Evolutionary conservation across 768 basidiomycete genomes (phyloP).

Genomic region (Boletus rubropictus): DNA sequence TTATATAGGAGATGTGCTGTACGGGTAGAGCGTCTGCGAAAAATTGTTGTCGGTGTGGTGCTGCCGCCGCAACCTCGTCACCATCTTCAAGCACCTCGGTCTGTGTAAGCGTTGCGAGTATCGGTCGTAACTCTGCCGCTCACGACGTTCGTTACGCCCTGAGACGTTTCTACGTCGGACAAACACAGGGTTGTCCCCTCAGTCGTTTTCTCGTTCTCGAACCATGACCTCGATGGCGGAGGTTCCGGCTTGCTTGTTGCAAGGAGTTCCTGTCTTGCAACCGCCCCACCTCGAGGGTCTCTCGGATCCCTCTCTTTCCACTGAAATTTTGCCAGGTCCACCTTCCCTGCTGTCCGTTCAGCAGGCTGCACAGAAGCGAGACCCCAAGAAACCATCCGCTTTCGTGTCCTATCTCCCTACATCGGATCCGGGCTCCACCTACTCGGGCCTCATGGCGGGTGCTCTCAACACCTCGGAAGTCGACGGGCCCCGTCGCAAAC

Average conservation of each 20-base stretch:
- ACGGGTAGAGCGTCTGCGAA: constrained; percentile 15
- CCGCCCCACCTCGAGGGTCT: constrained; percentile 73
- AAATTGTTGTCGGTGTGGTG: constrained; percentile 23
- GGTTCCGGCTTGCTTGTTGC: constrained; percentile 66
- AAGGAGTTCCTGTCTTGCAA: constrained; percentile 67
- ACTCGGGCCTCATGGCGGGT: constrained; percentile 68
- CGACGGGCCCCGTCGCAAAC: constrained; percentile 66
- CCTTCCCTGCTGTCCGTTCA: constrained; percentile 68
- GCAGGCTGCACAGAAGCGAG: constrained; percentile 68
- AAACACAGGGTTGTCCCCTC: constrained; percentile 11
- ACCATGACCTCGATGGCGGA: constrained; percentile 67
- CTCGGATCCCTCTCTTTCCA: constrained; percentile 69
- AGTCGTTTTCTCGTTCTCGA: constrained; percentile 24
- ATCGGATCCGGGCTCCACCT: constrained; percentile 85
- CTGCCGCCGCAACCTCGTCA: constrained; percentile 20
- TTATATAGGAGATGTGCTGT: constrained; percentile 5
- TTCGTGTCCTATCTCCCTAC: constrained; percentile 75
- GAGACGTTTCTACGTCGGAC: constrained; percentile 19
- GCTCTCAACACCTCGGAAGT: constrained; percentile 52
- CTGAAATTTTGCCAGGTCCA: constrained; percentile 86
- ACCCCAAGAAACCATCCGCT: constrained; percentile 69
- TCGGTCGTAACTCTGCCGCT: constrained; percentile 16
- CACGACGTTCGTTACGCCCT: constrained; percentile 20
- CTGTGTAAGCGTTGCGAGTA: constrained; percentile 18
- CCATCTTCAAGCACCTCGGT: constrained; percentile 10